phyloP scores from a whole-genome alignment of 1,284 basidiomycete genomes.

The Nidula niveotomentosa region DNA sequence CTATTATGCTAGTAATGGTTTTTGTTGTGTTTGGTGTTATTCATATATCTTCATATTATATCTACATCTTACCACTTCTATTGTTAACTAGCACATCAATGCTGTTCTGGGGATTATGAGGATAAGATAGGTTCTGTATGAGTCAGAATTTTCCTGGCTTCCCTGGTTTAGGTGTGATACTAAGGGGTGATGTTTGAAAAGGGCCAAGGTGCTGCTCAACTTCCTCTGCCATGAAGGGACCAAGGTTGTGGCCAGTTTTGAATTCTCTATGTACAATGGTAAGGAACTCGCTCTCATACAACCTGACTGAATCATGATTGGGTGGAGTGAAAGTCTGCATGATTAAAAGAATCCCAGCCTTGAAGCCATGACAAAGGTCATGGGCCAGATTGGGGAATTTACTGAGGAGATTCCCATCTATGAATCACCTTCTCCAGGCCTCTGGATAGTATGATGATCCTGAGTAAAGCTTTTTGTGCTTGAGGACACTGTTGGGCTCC shows the following conservation, averaged over 20 bases:
- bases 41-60: too few relatives aligned
- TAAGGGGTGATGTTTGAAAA: neutral
- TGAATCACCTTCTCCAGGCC: neutral
- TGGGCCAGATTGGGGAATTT: neutral
- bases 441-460: neutral
- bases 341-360: too few relatives aligned
- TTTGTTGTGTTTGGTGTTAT: too few relatives aligned
- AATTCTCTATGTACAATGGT: neutral
- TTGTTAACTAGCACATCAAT: too few relatives aligned
- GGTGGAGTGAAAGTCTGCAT: too few relatives aligned
- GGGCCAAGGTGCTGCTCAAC: neutral
- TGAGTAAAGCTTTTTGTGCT: neutral
- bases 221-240: neutral
- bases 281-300: neutral
- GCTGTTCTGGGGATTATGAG: too few relatives aligned
- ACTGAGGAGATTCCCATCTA: neutral
- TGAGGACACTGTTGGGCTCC: slow-evolving; percentile 2
- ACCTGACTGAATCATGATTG: neutral
- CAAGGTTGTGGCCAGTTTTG: neutral
- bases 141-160: neutral
- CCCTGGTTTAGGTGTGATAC: neutral
- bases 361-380: neutral
- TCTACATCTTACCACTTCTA: too few relatives aligned
- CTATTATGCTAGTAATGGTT: too few relatives aligned
- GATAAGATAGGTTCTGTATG: neutral